phyloP scores from a whole-genome alignment of 177 flowering plant species.

The Vitis hybrid region DNA sequence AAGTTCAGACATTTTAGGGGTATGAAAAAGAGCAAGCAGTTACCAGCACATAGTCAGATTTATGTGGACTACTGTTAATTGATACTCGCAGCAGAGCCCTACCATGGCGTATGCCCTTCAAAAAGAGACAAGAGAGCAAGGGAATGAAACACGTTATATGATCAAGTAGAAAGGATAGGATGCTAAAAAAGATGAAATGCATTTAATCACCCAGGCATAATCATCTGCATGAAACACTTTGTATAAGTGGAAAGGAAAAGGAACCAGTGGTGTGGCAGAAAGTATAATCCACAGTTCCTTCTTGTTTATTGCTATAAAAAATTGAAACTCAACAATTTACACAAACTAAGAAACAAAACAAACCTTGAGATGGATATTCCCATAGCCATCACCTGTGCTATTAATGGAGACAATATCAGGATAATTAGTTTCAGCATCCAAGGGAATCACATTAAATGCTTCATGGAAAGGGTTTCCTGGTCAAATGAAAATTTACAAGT shows the following conservation, averaged over 20 bases:
- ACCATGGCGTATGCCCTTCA: slow-evolving; percentile 63
- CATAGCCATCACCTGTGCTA: slow-evolving; percentile 22
- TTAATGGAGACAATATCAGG: slow-evolving; percentile 61
- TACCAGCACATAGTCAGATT: slow-evolving; percentile 84
- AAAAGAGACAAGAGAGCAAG: slow-evolving; percentile 14
- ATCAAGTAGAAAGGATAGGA: background rate
- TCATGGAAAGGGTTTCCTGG: slow-evolving; percentile 80
- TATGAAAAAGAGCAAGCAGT: background rate
- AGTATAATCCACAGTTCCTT: background rate
- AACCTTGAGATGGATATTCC: slow-evolving; percentile 61
- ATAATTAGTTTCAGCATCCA: slow-evolving; percentile 61
- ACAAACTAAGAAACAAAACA: slow-evolving; percentile 1
- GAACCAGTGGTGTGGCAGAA: too few species aligned
- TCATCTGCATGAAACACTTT: background rate
- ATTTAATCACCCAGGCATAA: too few species aligned
- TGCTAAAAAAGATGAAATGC: background rate
- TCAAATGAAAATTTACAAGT: slow-evolving; percentile 16
- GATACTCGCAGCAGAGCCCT: slow-evolving; percentile 75
- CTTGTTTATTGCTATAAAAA: background rate
- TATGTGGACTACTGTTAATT: slow-evolving; percentile 37
- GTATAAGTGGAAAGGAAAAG: background rate
- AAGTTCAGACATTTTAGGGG: background rate
- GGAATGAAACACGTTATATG: background rate
- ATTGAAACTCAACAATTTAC: slow-evolving; percentile 1
- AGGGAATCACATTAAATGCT: slow-evolving; percentile 52